These are phyloP conservation scores for Daldinia concentrica DNA, from an alignment of 495 filamentous ascomycete species.

Conservation along the genomic window DNA sequence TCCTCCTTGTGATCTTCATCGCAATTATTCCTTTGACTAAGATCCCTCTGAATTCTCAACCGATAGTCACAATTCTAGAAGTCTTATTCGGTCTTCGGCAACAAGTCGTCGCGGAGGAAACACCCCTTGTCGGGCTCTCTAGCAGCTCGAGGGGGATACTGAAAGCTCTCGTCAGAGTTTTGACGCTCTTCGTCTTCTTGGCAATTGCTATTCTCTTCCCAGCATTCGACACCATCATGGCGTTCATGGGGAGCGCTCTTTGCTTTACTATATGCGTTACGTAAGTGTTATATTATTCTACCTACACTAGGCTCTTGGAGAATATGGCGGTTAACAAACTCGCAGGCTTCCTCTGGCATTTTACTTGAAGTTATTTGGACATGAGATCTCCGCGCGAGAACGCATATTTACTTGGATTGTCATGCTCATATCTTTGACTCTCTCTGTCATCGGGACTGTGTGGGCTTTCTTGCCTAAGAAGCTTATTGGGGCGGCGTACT, in stretches of 20 bases:
- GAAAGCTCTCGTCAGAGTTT: constrained; percentile 69
- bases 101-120: constrained; percentile 57
- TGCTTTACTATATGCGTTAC: constrained; percentile 96
- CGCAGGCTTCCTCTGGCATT: constrained; percentile 78
- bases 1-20: constrained; percentile 84
- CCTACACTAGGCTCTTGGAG: neutral
- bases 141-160: constrained; percentile 65
- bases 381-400: constrained; percentile 73
- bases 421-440: constrained; percentile 70
- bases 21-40: constrained; percentile 95
- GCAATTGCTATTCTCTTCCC: constrained; percentile 79
- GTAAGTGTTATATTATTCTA: constrained; percentile 47
- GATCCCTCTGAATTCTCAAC: constrained; percentile 88
- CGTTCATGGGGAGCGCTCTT: constrained; percentile 87
- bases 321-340: neutral
- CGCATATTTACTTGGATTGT: constrained; percentile 72
- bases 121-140: constrained; percentile 61
- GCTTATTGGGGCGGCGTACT: constrained; percentile 56
- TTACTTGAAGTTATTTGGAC: constrained; percentile 91
- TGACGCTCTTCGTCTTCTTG: constrained; percentile 53
- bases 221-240: constrained; percentile 92
- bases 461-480: constrained; percentile 87
- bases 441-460: constrained; percentile 82
- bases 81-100: constrained; percentile 76
- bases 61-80: constrained; percentile 86